Conservation (phyloP, 768 basidiomycete genomes). For the Lenzites betulinus region DNA sequence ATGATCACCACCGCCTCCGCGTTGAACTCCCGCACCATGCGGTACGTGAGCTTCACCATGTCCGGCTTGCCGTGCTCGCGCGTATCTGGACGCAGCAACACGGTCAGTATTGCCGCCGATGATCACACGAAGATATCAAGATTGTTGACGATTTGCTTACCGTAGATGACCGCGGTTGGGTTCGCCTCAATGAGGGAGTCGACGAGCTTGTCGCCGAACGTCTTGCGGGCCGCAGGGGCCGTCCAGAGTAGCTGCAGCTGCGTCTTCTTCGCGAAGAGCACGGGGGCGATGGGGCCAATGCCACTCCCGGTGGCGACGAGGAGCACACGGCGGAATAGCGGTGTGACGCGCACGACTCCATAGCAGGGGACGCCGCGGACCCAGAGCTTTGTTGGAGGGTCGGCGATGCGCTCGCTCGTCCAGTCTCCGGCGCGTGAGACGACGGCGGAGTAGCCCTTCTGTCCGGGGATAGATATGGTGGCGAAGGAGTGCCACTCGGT, state of each 20-base stretch:
- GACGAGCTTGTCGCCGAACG: conserved; percentile 59
- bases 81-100: conserved; percentile 20
- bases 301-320: conserved; percentile 58
- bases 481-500: conserved; percentile 60
- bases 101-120: background rate
- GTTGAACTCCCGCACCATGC: conserved; percentile 33
- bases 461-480: conserved; percentile 43
- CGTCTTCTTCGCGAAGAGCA: conserved; percentile 48
- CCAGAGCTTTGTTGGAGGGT: conserved; percentile 58
- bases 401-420: conserved; percentile 50
- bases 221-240: conserved; percentile 55
- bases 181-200: conserved; percentile 50
- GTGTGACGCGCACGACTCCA: conserved; percentile 53
- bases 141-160: too few relatives aligned
- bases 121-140: too few relatives aligned
- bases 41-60: conserved; percentile 35
- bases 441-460: conserved; percentile 27
- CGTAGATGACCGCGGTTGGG: conserved; percentile 56
- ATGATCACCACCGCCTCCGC: conserved; percentile 54
- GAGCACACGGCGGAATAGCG: conserved; percentile 52
- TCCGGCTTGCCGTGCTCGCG: conserved; percentile 35
- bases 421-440: conserved; percentile 54
- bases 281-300: conserved; percentile 59
- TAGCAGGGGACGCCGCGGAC: conserved; percentile 55
- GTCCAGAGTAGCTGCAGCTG: conserved; percentile 59